phyloP scores from a whole-genome alignment of 2,329 filamentous ascomycete genomes.

The Colletotrichum siamense region DNA sequence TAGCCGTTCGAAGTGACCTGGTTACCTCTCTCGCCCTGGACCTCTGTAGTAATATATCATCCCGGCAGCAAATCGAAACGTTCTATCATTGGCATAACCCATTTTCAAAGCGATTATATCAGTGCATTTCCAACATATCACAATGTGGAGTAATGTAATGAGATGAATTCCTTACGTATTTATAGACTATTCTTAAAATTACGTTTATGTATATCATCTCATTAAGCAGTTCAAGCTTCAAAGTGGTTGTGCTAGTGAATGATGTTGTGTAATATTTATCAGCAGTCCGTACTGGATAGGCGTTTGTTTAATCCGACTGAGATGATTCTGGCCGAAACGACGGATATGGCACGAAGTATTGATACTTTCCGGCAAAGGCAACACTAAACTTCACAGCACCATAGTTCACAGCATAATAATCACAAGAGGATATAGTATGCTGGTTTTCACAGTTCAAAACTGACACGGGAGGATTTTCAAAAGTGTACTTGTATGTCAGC shows the following conservation, averaged over 20 bases:
- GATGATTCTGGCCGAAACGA: background rate
- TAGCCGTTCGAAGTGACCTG: background rate
- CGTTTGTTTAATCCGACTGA: fast-evolving
- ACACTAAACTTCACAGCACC: background rate
- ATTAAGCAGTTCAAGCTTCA: background rate
- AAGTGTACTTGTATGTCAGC: background rate
- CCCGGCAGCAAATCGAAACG: fast-evolving
- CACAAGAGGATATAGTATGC: no score
- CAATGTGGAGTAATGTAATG: background rate
- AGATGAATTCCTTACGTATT: background rate
- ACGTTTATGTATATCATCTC: background rate
- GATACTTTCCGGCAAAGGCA: background rate
- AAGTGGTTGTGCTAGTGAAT: background rate
- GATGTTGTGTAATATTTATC: background rate
- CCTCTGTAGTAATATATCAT: background rate
- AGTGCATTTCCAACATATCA: background rate
- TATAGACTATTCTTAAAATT: background rate
- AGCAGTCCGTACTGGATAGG: background rate
- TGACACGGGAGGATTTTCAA: background rate
- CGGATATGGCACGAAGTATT: background rate
- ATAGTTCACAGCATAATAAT: no score
- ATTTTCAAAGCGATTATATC: background rate
- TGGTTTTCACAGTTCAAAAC: background rate
- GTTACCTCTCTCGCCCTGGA: background rate
- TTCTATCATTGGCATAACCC: fast-evolving